phyloP scores from a whole-genome alignment of 1,139 yeast genomes.

The Lodderomyces beijingensis region DNA sequence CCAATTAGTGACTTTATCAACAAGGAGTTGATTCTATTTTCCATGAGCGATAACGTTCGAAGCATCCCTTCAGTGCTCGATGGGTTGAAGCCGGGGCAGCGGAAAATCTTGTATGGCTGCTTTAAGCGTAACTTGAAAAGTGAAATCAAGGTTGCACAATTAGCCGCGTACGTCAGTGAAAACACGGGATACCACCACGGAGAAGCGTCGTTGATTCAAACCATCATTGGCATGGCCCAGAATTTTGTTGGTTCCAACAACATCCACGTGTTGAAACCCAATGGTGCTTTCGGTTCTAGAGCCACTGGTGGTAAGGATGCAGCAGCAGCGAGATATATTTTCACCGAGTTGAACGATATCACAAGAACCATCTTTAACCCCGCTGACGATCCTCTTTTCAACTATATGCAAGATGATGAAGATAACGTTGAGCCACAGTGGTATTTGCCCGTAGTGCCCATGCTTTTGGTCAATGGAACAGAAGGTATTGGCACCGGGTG shows the following conservation, averaged over 20 bases:
- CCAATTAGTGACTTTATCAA: conserved; percentile 94
- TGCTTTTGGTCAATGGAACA: conserved; percentile 89
- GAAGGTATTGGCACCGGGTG: conserved; percentile 99
- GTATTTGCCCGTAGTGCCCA: conserved; percentile 91
- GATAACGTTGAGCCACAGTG: conserved; percentile 93
- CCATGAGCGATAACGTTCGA: conserved; percentile 95
- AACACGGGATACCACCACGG: conserved; percentile 96
- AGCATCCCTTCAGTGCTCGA: conserved; percentile 93
- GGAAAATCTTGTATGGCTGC: conserved; percentile 87
- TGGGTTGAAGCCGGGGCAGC: conserved; percentile 96
- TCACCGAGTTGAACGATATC: conserved; percentile 74
- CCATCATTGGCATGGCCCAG: conserved; percentile 92
- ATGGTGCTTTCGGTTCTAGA: conserved; percentile 96
- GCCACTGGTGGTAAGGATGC: conserved; percentile 98
- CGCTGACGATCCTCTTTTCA: conserved; percentile 73
- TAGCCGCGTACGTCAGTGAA: conserved; percentile 87
- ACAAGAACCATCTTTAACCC: conserved; percentile 76
- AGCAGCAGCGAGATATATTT: conserved; percentile 97
- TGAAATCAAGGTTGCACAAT: conserved; percentile 87
- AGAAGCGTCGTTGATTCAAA: conserved; percentile 79
- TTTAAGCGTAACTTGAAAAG: conserved; percentile 72
- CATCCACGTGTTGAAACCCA: conserved; percentile 77
- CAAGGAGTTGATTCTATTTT: conserved; percentile 88
- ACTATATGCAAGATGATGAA: conserved; percentile 89
- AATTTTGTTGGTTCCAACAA: conserved; percentile 93